phyloP scores from a whole-genome alignment of 768 basidiomycete genomes.

The Daedalea quercina region DNA sequence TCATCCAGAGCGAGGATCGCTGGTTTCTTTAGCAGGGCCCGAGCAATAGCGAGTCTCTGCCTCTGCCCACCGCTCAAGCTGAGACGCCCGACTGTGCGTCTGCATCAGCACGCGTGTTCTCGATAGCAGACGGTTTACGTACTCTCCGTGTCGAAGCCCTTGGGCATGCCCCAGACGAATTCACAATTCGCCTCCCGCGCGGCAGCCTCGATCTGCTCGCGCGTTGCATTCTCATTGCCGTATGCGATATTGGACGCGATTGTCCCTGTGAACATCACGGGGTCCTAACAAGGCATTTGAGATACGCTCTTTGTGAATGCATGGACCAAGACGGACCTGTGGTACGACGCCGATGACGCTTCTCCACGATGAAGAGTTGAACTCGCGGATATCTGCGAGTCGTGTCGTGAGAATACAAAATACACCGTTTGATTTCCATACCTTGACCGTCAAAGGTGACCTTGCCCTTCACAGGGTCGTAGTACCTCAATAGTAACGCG shows the following conservation, averaged over 20 bases:
- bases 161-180: conserved; percentile 90
- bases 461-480: conserved; percentile 78
- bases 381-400: conserved; percentile 73
- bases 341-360: conserved; percentile 89
- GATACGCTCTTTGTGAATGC: background rate
- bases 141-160: conserved; percentile 93
- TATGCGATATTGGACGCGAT: conserved; percentile 95
- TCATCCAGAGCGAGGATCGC: conserved; percentile 86
- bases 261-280: conserved; percentile 85
- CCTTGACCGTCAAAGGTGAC: conserved; percentile 86
- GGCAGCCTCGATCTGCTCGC: conserved; percentile 81
- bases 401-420: background rate
- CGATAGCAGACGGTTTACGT: conserved; percentile 20
- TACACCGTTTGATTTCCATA: conserved; percentile 22
- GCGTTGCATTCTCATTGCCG: conserved; percentile 67
- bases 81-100: conserved; percentile 50
- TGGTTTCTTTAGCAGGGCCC: conserved; percentile 86
- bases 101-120: background rate
- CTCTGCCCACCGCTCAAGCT: conserved; percentile 76
- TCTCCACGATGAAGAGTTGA: conserved; percentile 83
- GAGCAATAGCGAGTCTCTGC: conserved; percentile 75
- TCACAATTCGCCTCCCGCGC: conserved; percentile 93
- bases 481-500: conserved; percentile 80
- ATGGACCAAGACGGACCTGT: conserved; percentile 36
- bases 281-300: conserved; percentile 40